phyloP scores from a whole-genome alignment of 108 stramenopile species.

The Fragilariopsis cylindrus region DNA sequence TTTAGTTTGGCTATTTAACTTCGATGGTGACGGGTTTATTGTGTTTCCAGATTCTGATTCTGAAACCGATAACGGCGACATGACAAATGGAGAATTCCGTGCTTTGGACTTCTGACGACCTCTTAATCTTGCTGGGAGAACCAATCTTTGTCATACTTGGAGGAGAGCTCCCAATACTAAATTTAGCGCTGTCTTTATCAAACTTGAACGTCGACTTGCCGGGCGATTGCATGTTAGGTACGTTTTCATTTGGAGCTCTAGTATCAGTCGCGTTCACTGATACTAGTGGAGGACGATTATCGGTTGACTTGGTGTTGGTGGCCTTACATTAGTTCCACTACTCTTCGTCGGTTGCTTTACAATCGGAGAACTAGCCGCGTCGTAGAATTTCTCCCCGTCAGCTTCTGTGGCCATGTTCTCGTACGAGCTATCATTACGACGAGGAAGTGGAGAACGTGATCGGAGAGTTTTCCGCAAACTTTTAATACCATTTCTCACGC shows the following conservation, averaged over 20 bases:
- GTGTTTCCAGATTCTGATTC: background rate
- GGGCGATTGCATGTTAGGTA: background rate
- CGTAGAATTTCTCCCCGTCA: constrained; percentile 17
- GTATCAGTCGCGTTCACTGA: constrained; percentile 5
- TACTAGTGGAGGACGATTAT: constrained; percentile 23
- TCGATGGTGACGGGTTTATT: constrained; percentile 4
- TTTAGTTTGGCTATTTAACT: background rate
- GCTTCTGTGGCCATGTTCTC: background rate
- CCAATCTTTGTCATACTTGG: constrained; percentile 8
- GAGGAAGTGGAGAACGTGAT: background rate
- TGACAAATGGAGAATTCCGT: background rate
- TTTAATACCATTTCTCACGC: background rate
- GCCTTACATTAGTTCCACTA: background rate
- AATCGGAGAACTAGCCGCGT: constrained; percentile 22
- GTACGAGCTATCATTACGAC: background rate
- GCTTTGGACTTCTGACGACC: background rate
- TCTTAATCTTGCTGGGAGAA: constrained; percentile 1
- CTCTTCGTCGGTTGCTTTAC: background rate
- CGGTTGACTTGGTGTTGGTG: constrained; percentile 10
- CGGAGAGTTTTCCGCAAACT: background rate
- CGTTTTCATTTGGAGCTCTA: background rate
- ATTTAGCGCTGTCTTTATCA: constrained; percentile 14
- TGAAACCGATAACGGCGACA: constrained; percentile 1
- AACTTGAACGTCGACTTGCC: background rate
- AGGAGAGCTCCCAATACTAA: constrained; percentile 13